A percentile compares a stretch with the other conserved stretches of the same genome.
phyloP scores from a whole-genome alignment of 208 protist genomes.

The Novymonas esmeraldas region DNA sequence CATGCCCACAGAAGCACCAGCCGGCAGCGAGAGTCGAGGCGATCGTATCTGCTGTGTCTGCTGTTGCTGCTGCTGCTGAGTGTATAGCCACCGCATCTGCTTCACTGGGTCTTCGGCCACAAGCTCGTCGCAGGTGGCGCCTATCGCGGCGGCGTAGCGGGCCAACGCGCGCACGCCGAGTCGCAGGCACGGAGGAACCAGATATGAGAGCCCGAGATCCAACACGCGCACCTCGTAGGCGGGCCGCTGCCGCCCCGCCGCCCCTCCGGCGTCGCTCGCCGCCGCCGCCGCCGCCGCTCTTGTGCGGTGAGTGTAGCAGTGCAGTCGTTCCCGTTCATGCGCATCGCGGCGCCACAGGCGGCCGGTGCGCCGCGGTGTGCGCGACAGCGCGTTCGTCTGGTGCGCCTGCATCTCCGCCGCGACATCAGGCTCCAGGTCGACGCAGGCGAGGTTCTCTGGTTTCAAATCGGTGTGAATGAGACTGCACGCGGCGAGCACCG shows the following conservation, averaged over 20 bases:
- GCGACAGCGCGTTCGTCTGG: slow-evolving; percentile 33
- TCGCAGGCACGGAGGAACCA: slow-evolving; percentile 45
- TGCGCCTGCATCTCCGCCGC: slow-evolving; percentile 36
- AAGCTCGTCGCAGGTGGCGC: slow-evolving; percentile 23
- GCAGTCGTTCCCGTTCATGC: slow-evolving; percentile 26
- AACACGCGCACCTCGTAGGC: slow-evolving; percentile 49
- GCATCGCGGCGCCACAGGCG: slow-evolving; percentile 32
- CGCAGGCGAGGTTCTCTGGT: slow-evolving; percentile 90
- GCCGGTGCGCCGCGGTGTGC: slow-evolving; percentile 4
- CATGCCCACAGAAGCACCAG: not conserved
- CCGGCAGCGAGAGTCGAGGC: not conserved
- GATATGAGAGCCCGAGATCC: slow-evolving; percentile 48
- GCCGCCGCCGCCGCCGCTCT: not conserved
- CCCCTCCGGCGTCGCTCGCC: not conserved
- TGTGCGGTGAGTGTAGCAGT: slow-evolving; percentile 12
- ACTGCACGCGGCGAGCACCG: slow-evolving; percentile 87
- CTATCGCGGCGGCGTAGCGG: slow-evolving; percentile 11
- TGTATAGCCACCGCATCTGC: slow-evolving; percentile 26
- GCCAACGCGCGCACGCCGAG: slow-evolving; percentile 28
- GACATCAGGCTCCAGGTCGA: slow-evolving; percentile 39
- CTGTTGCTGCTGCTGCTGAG: slow-evolving; percentile 15
- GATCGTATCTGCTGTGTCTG: too few relatives aligned
- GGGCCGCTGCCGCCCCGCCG: slow-evolving; percentile 2
- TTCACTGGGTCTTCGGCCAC: slow-evolving; percentile 21
- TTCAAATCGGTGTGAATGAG: slow-evolving; percentile 96